Evolutionary conservation across 495 filamentous ascomycete genomes (phyloP).

Genomic region (Podospora tetraspora): DNA sequence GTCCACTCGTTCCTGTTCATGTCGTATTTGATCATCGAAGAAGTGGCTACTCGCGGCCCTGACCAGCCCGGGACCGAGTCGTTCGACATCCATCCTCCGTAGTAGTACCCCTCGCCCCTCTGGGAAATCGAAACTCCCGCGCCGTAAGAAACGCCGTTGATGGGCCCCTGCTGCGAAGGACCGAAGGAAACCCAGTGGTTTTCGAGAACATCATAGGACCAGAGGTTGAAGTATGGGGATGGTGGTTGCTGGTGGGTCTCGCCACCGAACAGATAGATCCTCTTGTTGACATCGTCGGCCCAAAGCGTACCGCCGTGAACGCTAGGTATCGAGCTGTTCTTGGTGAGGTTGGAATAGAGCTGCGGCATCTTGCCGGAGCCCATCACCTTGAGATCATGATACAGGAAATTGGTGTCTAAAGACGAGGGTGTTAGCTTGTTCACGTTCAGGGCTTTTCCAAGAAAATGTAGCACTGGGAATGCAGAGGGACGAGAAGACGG

Average conservation of each 20-base stretch:
- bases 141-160: constrained; percentile 17
- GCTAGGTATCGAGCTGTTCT: constrained; percentile 42
- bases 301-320: constrained; percentile 45
- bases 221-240: constrained; percentile 31
- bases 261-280: constrained; percentile 50
- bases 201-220: constrained; percentile 42
- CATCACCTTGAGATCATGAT: constrained; percentile 43
- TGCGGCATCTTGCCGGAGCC: constrained; percentile 42
- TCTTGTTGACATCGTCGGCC: constrained; percentile 49
- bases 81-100: constrained; percentile 47
- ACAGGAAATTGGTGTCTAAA: constrained; percentile 42
- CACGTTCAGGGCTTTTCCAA: background rate
- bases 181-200: constrained; percentile 40
- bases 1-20: constrained; percentile 20
- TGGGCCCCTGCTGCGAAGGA: constrained; percentile 14
- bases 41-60: constrained; percentile 13
- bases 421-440: background rate
- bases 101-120: constrained; percentile 28
- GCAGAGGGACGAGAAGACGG: background rate
- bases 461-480: background rate
- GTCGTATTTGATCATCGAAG: constrained; percentile 20
- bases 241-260: constrained; percentile 38
- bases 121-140: constrained; percentile 21
- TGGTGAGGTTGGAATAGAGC: constrained; percentile 47
- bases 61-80: constrained; percentile 41